Evolutionary conservation across 768 basidiomycete species (phyloP).

Genomic region (Lyophyllum atratum): DNA sequence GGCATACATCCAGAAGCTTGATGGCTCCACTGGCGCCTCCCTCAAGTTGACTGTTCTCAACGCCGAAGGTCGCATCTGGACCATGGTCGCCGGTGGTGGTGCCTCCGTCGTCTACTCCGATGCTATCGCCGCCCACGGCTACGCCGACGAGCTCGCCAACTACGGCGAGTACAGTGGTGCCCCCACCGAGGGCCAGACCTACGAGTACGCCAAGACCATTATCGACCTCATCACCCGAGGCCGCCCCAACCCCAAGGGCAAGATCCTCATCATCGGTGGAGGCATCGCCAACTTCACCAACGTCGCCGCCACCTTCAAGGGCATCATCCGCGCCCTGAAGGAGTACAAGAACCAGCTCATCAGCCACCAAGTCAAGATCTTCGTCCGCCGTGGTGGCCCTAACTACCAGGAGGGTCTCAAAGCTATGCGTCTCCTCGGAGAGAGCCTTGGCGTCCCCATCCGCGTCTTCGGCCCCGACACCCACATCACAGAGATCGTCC

Average conservation of each 20-base stretch:
- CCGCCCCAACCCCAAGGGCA: slow-evolving; percentile 79
- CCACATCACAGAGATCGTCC: slow-evolving; percentile 98
- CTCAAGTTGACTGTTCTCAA: slow-evolving; percentile 98
- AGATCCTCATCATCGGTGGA: slow-evolving; percentile 99
- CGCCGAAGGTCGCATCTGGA: slow-evolving; percentile 95
- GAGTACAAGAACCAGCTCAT: slow-evolving; percentile 88
- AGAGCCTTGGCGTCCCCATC: slow-evolving; percentile 96
- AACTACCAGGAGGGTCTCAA: slow-evolving; percentile 99
- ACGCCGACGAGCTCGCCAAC: slow-evolving; percentile 97
- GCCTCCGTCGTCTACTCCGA: slow-evolving; percentile 69
- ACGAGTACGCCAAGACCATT: slow-evolving; percentile 99
- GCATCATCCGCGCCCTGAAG: slow-evolving; percentile 96
- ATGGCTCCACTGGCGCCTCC: slow-evolving; percentile 95
- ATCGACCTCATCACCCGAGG: slow-evolving; percentile 96
- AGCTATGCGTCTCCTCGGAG: slow-evolving; percentile 96
- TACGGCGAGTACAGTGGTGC: slow-evolving; percentile 99
- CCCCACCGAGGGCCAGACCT: slow-evolving; percentile 96
- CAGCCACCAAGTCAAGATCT: slow-evolving; percentile 87
- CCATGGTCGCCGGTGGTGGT: slow-evolving; percentile 99
- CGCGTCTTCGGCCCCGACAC: slow-evolving; percentile 97
- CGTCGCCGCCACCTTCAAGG: slow-evolving; percentile 99
- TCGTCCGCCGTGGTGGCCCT: slow-evolving; percentile 96
- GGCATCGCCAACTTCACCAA: slow-evolving; percentile 99
- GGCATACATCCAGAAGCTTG: slow-evolving; percentile 98
- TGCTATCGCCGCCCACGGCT: slow-evolving; percentile 90